Base-by-base conservation (phyloP, 805 yeast genomes). In the Kregervanrija pseudodelftensis region DNA sequence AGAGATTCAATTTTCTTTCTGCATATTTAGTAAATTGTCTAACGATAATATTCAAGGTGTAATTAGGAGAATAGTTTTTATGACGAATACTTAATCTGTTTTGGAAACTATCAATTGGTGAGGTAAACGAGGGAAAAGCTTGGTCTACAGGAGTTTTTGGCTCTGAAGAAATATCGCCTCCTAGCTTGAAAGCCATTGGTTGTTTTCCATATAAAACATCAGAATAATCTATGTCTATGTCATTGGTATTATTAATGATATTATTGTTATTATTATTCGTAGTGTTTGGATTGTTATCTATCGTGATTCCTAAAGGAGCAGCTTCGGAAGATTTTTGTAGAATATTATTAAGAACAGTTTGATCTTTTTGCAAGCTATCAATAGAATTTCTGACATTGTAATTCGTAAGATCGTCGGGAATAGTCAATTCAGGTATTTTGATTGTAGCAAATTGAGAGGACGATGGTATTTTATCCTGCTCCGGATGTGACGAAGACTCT, bases 11-110 rank as follows among this genome's bases (percentile, higher is more conserved):
- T 57, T 91, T 91, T 39, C 89, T 69, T 59, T 95, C 99, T 0
- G 98, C 95, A 53, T 84, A 83, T 45, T 97, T 80, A 9, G 95
- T 95, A 66, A 93, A 93, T 65, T 91, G 95, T 2, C 98, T 88
- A 61, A 95, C 95, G 36, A 95, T 73, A 22, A 95, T 89, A 63
- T 95, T 97, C 43, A 95, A 68, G 0, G 98, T 93, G 60, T 93
- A 93, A 56, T 90, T 97, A 1, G 64, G 64, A 5, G 61, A 57
- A 0, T 95, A 82, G 0, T 90, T 86, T 73, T 57, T 83, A 22
- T 22, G 28, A 22, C 28, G 28, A 8, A 8, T 22, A 22, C 28
- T 22, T 22, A 22, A 22, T 7, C 28, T 80, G 42, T 53, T 37
- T 39, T 50, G 39, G 40, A 40, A 8, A 41, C 45, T 31, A 43